Base-by-base conservation (phyloP, 768 basidiomycete species). In the Mycena alexandri region DNA sequence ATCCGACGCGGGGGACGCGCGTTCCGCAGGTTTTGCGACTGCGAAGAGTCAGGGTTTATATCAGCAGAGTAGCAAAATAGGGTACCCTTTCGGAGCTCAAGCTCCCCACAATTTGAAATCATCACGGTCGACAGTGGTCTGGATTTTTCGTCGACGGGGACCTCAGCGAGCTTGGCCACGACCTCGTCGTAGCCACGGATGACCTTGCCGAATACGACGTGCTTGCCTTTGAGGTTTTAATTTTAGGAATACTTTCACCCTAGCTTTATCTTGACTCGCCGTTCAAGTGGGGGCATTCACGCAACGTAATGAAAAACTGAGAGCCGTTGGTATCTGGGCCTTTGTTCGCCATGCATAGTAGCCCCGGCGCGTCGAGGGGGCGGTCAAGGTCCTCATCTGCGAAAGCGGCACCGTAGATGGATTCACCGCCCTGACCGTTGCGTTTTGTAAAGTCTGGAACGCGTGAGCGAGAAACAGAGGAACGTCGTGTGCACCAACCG, bases 311-410 rank as follows among this genome's bases (percentile, higher is more conserved):
- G 75, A 96, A 96, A 75, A 92, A 96, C 70, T 96, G 95, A 1
- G 91, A 93, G 42, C 90, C 89, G 70, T 96, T 96, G 41, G 95
- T 96, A 78, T 92, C 82, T 0, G 91, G 89, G 3, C 93, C 93
- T 69, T 87, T 86, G 77, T 97, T 97, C 12, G 95, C 95, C 95
- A 96, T 97, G 73, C 93, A 94, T 13, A 97, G 81, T 29, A 96
- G 79, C 79, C 90, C 94, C 74, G 88, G 86, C 0, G 87, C 77
- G 70, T 95, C 91, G 22, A 94, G 78, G 0, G 87, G 82, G 36
- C 82, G 84, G 46, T 82, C 80, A 36, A 95, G 80, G 74, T 94
- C 87, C 77, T 96, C 95, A 74, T 96, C 94, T 13, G 83, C 79
- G 71, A 96, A 96, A 25, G 86, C 83, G 8, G 84, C 83, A 0